Base-by-base conservation (phyloP, 495 filamentous ascomycete genomes). In the Penicillium tannophilum region DNA sequence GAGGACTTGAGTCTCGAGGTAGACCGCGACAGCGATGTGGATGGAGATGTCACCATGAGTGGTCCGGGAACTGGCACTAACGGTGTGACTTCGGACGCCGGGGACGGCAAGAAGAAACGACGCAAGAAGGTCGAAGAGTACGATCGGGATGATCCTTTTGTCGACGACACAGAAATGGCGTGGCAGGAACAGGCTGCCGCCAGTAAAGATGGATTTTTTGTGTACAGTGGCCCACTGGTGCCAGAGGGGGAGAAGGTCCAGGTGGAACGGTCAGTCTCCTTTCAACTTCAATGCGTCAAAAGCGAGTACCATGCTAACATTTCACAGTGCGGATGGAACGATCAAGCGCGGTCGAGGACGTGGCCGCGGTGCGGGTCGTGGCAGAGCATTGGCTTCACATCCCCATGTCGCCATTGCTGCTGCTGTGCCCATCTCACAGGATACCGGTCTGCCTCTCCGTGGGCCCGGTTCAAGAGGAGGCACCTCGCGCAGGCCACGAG, bases 161-260 rank as follows among this genome's bases (percentile, higher is more conserved):
- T 98, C 55, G 94, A 98, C 68, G 94, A 98, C 72, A 93, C 91
- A 14, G 94, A 98, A 67, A 67, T 97, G 76, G 83, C 93, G 8
- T 98, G 93, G 92, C 92, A 98, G 75, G 91, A 96, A 72, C 90
- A 93, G 70, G 93, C 94, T 20, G 91, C 92, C 17, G 92, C 92
- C 20, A 93, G 90, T 55, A 90, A 92, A 62, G 95, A 98, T 76
- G 89, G 91, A 5, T 94, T 93, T 75, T 93, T 93, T 65, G 90
- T 93, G 20, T 92, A 94, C 70, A 88, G 88, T 63, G 90, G 92
- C 43, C 91, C 92, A 31, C 74, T 97, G 59, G 82, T 97, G 12
- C 89, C 88, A 16, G 91, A 94, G 72, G 90, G 89, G 6, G 90
- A 95, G 75, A 94, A 96, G 76, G 85, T 92, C n/a, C 85, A 86